Percentiles rank a stretch among this genome's conserved stretches.
Evolutionary conservation across 2,329 filamentous ascomycete genomes (phyloP).

Genomic region (Coniochaeta prunicola): DNA sequence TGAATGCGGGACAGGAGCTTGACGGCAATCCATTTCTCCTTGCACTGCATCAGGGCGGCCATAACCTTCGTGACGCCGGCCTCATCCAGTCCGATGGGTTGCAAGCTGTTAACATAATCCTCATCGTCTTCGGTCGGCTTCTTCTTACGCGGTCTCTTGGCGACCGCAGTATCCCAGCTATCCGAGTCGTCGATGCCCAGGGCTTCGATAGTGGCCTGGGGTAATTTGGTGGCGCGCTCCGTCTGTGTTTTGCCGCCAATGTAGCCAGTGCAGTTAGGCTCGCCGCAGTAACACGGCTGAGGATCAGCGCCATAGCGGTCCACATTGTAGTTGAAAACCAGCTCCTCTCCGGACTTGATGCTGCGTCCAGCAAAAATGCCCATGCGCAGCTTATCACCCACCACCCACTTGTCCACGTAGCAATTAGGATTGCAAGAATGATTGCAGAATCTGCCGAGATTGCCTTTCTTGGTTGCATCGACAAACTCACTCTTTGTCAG

Average conservation of each 20-base stretch:
- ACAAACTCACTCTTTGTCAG: constrained; percentile 94
- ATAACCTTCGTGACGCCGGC: constrained; percentile 88
- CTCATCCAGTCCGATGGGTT: constrained; percentile 72
- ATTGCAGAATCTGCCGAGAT: constrained; percentile 95
- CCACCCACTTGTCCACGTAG: constrained; percentile 99
- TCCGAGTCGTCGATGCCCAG: constrained; percentile 91
- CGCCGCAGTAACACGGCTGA: constrained; percentile 93
- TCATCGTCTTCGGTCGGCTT: constrained; percentile 86
- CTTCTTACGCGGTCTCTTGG: constrained; percentile 90
- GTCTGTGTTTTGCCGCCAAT: constrained; percentile 98
- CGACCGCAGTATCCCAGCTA: constrained; percentile 82
- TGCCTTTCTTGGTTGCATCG: constrained; percentile 94
- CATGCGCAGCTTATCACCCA: constrained; percentile 96
- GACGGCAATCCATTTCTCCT: constrained; percentile 98
- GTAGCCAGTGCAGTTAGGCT: constrained; percentile 90
- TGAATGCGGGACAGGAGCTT: constrained; percentile 89
- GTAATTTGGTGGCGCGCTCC: constrained; percentile 86
- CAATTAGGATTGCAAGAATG: constrained; percentile 99
- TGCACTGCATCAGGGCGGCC: constrained; percentile 93
- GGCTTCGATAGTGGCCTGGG: constrained; percentile 83
- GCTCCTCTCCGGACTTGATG: constrained; percentile 82
- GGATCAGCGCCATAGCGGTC: constrained; percentile 96
- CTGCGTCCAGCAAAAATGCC: constrained; percentile 89
- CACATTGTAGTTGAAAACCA: constrained; percentile 99
- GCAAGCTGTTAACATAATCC: constrained; percentile 86